Conservation (phyloP, 163 green algal species). For the Scenedesmus sp. region DNA sequence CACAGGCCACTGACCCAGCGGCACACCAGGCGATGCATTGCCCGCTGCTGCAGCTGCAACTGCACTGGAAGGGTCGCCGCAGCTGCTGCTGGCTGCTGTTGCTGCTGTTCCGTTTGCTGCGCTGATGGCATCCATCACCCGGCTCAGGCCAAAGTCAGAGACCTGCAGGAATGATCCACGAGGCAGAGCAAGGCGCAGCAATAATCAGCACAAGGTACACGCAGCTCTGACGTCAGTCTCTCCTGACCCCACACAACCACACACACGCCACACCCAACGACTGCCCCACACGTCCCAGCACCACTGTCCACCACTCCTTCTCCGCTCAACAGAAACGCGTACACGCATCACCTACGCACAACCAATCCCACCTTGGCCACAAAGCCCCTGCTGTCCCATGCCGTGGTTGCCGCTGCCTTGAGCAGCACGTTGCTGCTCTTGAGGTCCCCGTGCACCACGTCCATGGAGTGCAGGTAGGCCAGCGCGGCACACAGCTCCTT, state of each 20-base stretch:
- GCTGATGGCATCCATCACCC: conserved; percentile 41
- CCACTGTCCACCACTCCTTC: too few species aligned
- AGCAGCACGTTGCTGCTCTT: conserved; percentile 55
- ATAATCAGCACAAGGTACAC: too few species aligned
- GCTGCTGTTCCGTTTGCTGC: conserved; percentile 1
- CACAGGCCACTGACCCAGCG: background rate
- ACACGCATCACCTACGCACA: background rate
- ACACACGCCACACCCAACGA: too few species aligned
- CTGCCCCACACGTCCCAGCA: too few species aligned
- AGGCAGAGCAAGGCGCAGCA: too few species aligned
- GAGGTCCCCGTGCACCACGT: conserved; percentile 58
- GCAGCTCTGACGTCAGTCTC: too few species aligned
- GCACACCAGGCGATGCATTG: background rate
- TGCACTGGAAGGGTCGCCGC: background rate
- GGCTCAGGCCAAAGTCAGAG: conserved; percentile 57
- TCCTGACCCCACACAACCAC: too few species aligned
- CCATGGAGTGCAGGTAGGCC: conserved; percentile 72
- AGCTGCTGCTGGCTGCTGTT: background rate
- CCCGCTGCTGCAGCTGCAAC: background rate
- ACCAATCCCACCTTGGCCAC: conserved; percentile 33
- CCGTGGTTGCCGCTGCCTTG: conserved; percentile 26
- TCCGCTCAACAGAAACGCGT: too few species aligned
- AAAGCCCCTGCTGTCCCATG: conserved; percentile 48
- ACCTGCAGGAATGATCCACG: too few species aligned
- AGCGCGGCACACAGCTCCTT: conserved; percentile 65